A percentile compares a stretch with the other conserved stretches of the same genome.
These are phyloP conservation scores for Apiospora phragmitis DNA, from an alignment of 2,329 filamentous ascomycete species.

Conservation along the genomic window DNA sequence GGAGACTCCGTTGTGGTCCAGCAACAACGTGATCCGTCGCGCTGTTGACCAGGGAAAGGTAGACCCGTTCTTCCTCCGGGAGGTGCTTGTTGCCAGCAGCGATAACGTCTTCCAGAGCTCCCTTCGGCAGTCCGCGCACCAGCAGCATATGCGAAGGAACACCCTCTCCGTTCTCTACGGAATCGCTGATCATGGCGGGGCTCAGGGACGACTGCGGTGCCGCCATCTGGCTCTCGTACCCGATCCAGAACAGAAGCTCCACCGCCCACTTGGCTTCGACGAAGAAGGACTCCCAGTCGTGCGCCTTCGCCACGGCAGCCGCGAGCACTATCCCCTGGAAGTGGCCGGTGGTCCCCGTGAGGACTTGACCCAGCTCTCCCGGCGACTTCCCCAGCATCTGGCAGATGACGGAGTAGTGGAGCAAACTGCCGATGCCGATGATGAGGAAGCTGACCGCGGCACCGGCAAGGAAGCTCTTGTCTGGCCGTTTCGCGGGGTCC, in stretches of 20 bases:
- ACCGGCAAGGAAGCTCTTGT: neutral
- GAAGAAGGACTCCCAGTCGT: slow-evolving; percentile 35
- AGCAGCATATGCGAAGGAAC: slow-evolving; percentile 22
- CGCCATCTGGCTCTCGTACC: slow-evolving; percentile 30
- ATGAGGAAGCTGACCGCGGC: neutral
- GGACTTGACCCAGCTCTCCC: neutral
- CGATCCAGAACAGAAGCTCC: slow-evolving; percentile 36
- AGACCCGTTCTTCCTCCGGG: neutral
- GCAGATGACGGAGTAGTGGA: neutral
- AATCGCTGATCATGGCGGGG: neutral
- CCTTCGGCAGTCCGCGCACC: neutral
- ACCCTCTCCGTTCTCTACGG: neutral
- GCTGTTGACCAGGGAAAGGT: slow-evolving; percentile 27
- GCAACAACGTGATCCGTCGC: slow-evolving; percentile 20
- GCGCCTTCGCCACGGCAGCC: slow-evolving; percentile 31
- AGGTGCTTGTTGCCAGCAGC: neutral
- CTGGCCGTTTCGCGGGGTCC: neutral
- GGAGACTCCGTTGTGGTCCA: slow-evolving; percentile 11
- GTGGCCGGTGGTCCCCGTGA: slow-evolving; percentile 27
- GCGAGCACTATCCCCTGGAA: slow-evolving; percentile 40
- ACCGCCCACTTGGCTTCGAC: slow-evolving; percentile 27
- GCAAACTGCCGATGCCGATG: neutral
- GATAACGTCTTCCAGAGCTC: neutral
- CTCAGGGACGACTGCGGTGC: slow-evolving; percentile 13
- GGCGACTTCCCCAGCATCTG: neutral